Conservation (phyloP, 495 filamentous ascomycete species). For the Daldinia grandis region DNA sequence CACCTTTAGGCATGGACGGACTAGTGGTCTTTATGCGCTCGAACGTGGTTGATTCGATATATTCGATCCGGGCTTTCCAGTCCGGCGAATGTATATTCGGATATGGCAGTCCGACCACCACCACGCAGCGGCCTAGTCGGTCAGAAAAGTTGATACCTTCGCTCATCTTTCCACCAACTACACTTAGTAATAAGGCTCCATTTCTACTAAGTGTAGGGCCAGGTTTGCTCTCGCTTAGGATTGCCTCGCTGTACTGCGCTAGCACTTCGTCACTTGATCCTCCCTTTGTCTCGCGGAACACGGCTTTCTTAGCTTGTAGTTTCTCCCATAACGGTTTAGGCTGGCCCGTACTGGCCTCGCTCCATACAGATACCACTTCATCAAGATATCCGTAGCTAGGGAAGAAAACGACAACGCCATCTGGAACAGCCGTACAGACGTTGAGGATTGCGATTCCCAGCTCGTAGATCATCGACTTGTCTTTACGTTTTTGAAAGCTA, state of each 20-base stretch:
- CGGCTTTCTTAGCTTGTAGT: slow-evolving; percentile 66
- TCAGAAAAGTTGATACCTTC: slow-evolving; percentile 99
- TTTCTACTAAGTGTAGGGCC: slow-evolving; percentile 45
- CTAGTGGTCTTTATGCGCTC: slow-evolving; percentile 52
- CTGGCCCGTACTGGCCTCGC: slow-evolving; percentile 42
- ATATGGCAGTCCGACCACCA: slow-evolving; percentile 91
- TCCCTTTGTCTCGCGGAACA: slow-evolving; percentile 73
- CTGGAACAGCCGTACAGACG: slow-evolving; percentile 76
- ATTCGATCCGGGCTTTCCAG: slow-evolving; percentile 90
- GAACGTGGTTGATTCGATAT: slow-evolving; percentile 76
- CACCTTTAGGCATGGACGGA: slow-evolving; percentile 63
- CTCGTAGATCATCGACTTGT: slow-evolving; percentile 69
- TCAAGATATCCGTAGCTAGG: slow-evolving; percentile 92
- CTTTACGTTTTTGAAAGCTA: slow-evolving; percentile 78
- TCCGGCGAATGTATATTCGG: slow-evolving; percentile 89
- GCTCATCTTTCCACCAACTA: slow-evolving; percentile 93
- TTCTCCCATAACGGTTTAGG: slow-evolving; percentile 60
- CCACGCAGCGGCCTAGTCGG: slow-evolving; percentile 82
- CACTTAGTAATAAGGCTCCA: slow-evolving; percentile 86
- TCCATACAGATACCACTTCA: slow-evolving; percentile 75
- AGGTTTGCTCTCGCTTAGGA: slow-evolving; percentile 54
- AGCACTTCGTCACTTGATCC: slow-evolving; percentile 71
- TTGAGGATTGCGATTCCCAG: slow-evolving; percentile 77
- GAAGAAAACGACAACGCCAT: slow-evolving; percentile 96
- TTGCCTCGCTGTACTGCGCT: slow-evolving; percentile 71